A percentile compares a stretch with the other conserved stretches of the same genome.
Evolutionary conservation across 805 yeast genomes (phyloP).

Genomic region (Starmerella apis): DNA sequence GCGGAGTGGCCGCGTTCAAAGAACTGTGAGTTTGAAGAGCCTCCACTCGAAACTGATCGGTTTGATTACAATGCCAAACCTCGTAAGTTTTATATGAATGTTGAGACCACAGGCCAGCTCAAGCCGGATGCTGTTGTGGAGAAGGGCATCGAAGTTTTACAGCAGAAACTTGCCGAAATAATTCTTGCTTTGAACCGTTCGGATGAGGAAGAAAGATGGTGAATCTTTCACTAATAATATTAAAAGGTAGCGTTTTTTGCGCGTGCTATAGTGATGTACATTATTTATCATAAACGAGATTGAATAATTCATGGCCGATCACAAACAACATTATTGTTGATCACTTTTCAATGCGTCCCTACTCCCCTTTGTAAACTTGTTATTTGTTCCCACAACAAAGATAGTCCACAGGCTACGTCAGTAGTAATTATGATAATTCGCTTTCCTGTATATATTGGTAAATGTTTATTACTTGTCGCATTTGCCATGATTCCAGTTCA

Average conservation of each 20-base stretch:
- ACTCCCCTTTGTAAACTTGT: too few relatives aligned
- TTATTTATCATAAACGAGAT: not conserved
- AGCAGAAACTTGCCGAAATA: constrained; percentile 81
- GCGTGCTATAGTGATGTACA: not conserved
- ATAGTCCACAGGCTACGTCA: too few relatives aligned
- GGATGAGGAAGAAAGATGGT: constrained; percentile 25
- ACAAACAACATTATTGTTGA: too few relatives aligned
- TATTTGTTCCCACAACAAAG: too few relatives aligned
- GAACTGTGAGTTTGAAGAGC: constrained; percentile 93
- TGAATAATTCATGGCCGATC: too few relatives aligned
- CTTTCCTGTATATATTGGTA: too few relatives aligned
- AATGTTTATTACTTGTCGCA: constrained; percentile 9
- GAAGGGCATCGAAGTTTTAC: constrained; percentile 74
- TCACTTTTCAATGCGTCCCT: too few relatives aligned
- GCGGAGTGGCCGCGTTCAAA: constrained; percentile 88
- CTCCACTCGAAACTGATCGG: constrained; percentile 74
- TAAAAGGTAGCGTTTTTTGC: not conserved
- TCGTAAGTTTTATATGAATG: constrained; percentile 68
- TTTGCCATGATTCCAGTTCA: constrained; percentile 50
- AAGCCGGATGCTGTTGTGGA: constrained; percentile 82
- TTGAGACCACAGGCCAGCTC: constrained; percentile 85
- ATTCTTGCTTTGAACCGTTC: constrained; percentile 47
- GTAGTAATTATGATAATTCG: too few relatives aligned
- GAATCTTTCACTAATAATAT: not conserved
- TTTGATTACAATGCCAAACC: constrained; percentile 83